phyloP scores from a whole-genome alignment of 2,329 filamentous ascomycete species.

The Camptophora hylomeconis region DNA sequence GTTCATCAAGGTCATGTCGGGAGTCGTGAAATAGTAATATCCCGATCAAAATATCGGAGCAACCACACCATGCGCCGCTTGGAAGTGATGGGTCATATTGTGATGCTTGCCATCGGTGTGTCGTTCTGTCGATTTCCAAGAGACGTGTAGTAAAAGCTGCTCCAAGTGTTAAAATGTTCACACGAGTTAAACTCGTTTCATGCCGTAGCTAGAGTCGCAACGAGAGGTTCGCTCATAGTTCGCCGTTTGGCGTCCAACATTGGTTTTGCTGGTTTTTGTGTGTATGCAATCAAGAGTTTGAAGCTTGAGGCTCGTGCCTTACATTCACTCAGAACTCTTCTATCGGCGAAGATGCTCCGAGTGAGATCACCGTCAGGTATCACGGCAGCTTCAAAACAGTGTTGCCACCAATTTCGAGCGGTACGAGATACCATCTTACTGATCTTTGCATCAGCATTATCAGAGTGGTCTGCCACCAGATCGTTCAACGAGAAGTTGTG shows the following conservation, averaged over 20 bases:
- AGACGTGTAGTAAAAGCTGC: too few relatives aligned
- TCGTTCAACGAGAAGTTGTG: slow-evolving; percentile 45
- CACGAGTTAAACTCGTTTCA: too few relatives aligned
- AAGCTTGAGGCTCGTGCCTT: slow-evolving; percentile 77
- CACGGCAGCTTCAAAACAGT: slow-evolving; percentile 70
- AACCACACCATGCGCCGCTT: too few relatives aligned
- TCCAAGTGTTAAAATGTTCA: too few relatives aligned
- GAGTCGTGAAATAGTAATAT: too few relatives aligned
- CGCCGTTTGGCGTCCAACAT: slow-evolving; percentile 24
- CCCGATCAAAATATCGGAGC: too few relatives aligned
- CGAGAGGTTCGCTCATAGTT: slow-evolving; percentile 26
- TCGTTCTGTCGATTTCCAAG: too few relatives aligned
- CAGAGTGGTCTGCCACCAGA: slow-evolving; percentile 58
- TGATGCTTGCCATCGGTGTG: too few relatives aligned
- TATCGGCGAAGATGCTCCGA: slow-evolving; percentile 68
- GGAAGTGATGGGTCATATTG: too few relatives aligned
- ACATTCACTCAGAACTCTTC: slow-evolving; percentile 65
- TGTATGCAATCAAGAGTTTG: slow-evolving; percentile 82
- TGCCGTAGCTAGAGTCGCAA: slow-evolving; percentile 12
- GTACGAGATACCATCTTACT: slow-evolving; percentile 86
- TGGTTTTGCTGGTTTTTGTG: slow-evolving; percentile 51
- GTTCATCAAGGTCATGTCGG: too few relatives aligned
- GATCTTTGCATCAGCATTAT: slow-evolving; percentile 67
- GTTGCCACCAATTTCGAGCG: slow-evolving; percentile 90
- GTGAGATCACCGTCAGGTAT: slow-evolving; percentile 35